A percentile compares a stretch with the other conserved stretches of the same genome.
Conservation (phyloP, 2,329 filamentous ascomycete species). For the Peltaster fructicola region DNA sequence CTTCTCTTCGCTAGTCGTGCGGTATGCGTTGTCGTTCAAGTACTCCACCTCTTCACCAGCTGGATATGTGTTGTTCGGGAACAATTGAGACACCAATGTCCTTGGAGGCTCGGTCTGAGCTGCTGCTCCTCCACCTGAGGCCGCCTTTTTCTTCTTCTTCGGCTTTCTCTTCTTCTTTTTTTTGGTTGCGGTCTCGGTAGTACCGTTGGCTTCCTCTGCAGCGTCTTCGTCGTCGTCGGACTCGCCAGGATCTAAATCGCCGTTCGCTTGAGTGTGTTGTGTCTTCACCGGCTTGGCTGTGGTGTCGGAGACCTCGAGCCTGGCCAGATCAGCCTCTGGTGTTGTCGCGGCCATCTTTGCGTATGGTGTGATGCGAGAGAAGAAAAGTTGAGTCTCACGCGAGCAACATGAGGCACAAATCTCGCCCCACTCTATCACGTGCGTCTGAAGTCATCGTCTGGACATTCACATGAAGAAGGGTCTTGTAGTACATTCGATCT, state of each 20-base stretch:
- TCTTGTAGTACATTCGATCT: no score
- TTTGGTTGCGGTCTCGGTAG: conserved; percentile 22
- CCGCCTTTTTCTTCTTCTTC: conserved; percentile 23
- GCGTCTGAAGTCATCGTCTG: no score
- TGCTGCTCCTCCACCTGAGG: conserved; percentile 16
- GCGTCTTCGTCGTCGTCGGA: conserved; percentile 22
- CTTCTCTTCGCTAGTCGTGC: conserved; percentile 31
- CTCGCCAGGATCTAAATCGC: conserved; percentile 17
- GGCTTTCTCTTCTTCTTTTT: conserved; percentile 31
- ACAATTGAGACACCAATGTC: conserved; percentile 29
- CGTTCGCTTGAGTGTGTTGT: conserved; percentile 10
- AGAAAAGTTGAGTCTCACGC: no score
- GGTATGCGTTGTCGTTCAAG: conserved; percentile 26
- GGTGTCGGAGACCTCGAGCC: conserved; percentile 10
- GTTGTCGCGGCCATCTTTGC: conserved; percentile 14
- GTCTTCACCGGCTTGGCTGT: conserved; percentile 8
- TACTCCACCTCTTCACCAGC: conserved; percentile 30
- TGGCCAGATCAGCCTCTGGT: conserved; percentile 11
- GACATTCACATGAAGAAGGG: no score
- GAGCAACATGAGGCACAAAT: no score
- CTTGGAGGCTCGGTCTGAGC: conserved; percentile 30
- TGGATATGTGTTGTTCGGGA: conserved; percentile 27
- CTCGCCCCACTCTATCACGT: no score
- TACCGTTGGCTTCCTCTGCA: conserved; percentile 12
- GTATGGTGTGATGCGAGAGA: no score